phyloP scores from a whole-genome alignment of 306 rosid species.

The Vigna radiata region DNA sequence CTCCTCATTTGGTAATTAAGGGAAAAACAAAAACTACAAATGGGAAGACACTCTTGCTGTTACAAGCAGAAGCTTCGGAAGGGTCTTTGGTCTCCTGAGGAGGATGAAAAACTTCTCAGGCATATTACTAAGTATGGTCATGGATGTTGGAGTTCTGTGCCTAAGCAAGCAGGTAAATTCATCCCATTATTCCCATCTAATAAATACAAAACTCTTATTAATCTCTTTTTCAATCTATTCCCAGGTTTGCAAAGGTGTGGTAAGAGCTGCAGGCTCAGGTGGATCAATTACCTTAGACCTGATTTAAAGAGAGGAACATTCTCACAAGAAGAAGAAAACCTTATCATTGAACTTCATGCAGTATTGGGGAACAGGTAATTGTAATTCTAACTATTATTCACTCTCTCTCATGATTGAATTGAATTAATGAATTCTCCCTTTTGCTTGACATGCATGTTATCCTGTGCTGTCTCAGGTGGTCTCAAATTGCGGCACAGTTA shows the following conservation, averaged over 20 bases:
- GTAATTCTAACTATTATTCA: neutral
- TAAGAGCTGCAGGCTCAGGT: slow-evolving; percentile 72
- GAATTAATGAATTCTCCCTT: neutral
- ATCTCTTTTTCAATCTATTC: slow-evolving; percentile 3
- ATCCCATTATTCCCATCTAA: neutral
- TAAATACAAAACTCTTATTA: neutral
- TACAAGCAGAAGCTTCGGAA: slow-evolving; percentile 66
- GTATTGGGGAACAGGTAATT: slow-evolving; percentile 67
- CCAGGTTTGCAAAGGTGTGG: slow-evolving; percentile 74
- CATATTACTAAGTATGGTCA: slow-evolving; percentile 66
- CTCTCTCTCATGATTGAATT: slow-evolving; percentile 15
- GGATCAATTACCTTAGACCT: slow-evolving; percentile 76
- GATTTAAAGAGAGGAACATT: slow-evolving; percentile 74
- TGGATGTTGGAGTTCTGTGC: slow-evolving; percentile 75
- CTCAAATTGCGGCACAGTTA: slow-evolving; percentile 83
- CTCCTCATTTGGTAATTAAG: slow-evolving; percentile 12
- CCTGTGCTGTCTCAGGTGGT: slow-evolving; percentile 67
- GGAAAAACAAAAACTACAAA: slow-evolving; percentile 33
- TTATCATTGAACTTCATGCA: slow-evolving; percentile 65
- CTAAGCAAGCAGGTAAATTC: slow-evolving; percentile 64
- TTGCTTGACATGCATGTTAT: slow-evolving; percentile 31
- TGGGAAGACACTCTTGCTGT: slow-evolving; percentile 75
- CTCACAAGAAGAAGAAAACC: slow-evolving; percentile 62
- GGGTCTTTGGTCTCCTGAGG: slow-evolving; percentile 75
- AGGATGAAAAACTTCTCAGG: slow-evolving; percentile 62